These are phyloP conservation scores for Mycoemilia scoparia DNA, from an alignment of 192 early-diverging fungal species.

Conservation along the genomic window DNA sequence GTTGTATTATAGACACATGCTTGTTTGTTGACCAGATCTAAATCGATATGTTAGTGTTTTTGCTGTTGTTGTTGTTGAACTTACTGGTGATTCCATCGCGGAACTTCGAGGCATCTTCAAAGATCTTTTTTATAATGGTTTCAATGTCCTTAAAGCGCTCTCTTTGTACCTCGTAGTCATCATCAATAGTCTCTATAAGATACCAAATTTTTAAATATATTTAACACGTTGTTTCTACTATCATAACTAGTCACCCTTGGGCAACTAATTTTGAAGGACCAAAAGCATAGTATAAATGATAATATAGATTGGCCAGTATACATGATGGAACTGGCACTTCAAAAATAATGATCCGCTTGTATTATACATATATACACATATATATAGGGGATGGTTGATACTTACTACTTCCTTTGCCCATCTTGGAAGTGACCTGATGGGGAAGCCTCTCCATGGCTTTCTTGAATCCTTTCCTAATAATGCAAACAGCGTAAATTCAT, in stretches of 20 bases:
- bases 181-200: slow-evolving; percentile 30
- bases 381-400: not conserved
- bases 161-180: slow-evolving; percentile 47
- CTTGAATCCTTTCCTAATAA: slow-evolving; percentile 54
- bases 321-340: too few relatives aligned
- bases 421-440: slow-evolving; percentile 47
- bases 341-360: too few relatives aligned
- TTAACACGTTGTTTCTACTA: not conserved
- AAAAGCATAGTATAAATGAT: too few relatives aligned
- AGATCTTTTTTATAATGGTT: slow-evolving; percentile 32
- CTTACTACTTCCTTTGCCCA: slow-evolving; percentile 25
- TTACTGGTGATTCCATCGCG: slow-evolving; percentile 33
- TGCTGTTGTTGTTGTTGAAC: not conserved
- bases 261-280: slow-evolving; percentile 9
- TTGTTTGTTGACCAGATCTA: too few relatives aligned
- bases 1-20: not conserved
- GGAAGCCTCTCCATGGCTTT: slow-evolving; percentile 70
- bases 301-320: too few relatives aligned
- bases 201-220: not conserved
- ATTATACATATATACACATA: too few relatives aligned
- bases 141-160: slow-evolving; percentile 42
- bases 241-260: not conserved
- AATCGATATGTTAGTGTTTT: not conserved
- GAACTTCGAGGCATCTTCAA: slow-evolving; percentile 47
- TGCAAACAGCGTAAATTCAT: too few relatives aligned